Evolutionary conservation across 108 stramenopile genomes (phyloP).

Genomic region (Aurantiochytrium sp.): DNA sequence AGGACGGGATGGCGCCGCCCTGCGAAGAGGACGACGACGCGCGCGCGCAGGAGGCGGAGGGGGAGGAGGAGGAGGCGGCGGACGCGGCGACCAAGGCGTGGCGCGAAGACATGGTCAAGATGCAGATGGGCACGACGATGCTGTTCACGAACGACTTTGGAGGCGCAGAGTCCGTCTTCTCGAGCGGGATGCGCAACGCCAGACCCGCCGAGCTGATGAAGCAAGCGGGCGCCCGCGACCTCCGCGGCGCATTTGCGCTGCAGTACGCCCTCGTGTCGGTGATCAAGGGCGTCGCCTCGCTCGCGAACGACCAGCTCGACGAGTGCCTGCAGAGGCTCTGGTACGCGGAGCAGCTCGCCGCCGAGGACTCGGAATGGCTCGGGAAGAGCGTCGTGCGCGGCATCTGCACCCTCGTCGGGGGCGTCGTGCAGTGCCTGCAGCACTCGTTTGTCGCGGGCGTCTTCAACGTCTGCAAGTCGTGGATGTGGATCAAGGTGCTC

Average conservation of each 20-base stretch:
- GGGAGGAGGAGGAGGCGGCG: background rate
- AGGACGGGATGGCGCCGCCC: no score
- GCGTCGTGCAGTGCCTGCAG: slow-evolving; percentile 1
- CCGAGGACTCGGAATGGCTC: slow-evolving; percentile 10
- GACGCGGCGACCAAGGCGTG: background rate
- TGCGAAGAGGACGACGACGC: no score
- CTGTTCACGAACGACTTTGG: background rate
- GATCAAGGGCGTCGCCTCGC: slow-evolving; percentile 15
- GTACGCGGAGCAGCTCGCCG: slow-evolving; percentile 16
- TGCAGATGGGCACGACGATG: slow-evolving; percentile 20
- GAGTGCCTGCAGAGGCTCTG: slow-evolving; percentile 8
- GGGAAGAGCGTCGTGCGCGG: background rate
- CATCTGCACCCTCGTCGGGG: slow-evolving; percentile 20
- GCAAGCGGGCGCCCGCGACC: background rate
- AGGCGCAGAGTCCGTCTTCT: slow-evolving; percentile 20
- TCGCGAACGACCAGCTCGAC: slow-evolving; percentile 28
- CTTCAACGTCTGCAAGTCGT: slow-evolving; percentile 10
- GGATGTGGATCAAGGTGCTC: slow-evolving; percentile 15
- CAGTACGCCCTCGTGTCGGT: slow-evolving; percentile 13
- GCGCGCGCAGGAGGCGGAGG: no score
- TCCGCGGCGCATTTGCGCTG: slow-evolving; percentile 24
- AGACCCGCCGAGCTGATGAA: background rate
- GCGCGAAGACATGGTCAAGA: slow-evolving; percentile 17
- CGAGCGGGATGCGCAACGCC: background rate
- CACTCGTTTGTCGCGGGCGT: slow-evolving; percentile 1